Conservation (phyloP, 2,329 filamentous ascomycete genomes). For the Colletotrichum karsti region DNA sequence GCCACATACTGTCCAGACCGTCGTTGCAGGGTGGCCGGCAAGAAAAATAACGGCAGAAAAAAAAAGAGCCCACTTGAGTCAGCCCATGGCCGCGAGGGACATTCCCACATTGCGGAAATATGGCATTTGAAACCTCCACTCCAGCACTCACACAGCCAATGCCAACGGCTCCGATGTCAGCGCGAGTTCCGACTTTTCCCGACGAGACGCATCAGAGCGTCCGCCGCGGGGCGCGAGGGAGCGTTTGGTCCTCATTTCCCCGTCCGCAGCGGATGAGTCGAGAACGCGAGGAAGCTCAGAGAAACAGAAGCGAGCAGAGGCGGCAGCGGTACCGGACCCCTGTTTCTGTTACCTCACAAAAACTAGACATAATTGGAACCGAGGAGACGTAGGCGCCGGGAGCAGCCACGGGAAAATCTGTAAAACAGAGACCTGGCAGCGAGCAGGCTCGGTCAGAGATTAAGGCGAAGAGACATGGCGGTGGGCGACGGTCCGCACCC, state of each 20-base stretch:
- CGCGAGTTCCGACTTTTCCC: slow-evolving; percentile 25
- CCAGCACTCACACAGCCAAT: slow-evolving; percentile 16
- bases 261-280: slow-evolving; percentile 2
- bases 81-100: slow-evolving; percentile 10
- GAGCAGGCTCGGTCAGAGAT: neutral
- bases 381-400: slow-evolving; percentile 13
- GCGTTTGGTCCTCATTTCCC: slow-evolving; percentile 11
- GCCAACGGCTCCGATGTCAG: slow-evolving; percentile 20
- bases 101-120: slow-evolving; percentile 27
- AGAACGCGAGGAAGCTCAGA: neutral
- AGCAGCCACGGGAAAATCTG: neutral
- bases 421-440: slow-evolving; percentile 19
- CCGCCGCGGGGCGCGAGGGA: slow-evolving; percentile 7
- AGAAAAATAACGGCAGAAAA: slow-evolving; percentile 19
- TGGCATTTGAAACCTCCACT: slow-evolving; percentile 27
- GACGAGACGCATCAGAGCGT: slow-evolving; percentile 17
- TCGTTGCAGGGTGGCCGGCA: neutral
- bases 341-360: slow-evolving; percentile 37
- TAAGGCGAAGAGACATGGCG: neutral
- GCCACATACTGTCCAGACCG: slow-evolving; percentile 9
- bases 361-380: slow-evolving; percentile 28
- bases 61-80: slow-evolving; percentile 27
- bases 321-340: neutral
- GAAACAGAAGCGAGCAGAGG: neutral
- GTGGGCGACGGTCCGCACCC: neutral